Evolutionary conservation across 306 rosid genomes (phyloP).

Genomic region (Biancaea sappan): DNA sequence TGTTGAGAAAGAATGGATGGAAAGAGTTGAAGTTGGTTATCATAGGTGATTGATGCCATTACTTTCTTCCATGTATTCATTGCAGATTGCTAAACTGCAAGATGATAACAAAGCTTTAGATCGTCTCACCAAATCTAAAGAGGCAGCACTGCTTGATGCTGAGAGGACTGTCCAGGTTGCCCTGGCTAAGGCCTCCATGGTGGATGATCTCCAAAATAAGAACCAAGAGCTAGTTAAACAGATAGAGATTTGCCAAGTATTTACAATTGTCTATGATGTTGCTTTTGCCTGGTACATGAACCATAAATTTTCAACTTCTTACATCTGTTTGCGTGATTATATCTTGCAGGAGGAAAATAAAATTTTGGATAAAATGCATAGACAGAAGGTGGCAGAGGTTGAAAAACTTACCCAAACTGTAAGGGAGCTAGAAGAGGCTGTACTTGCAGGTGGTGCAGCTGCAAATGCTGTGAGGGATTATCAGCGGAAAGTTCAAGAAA

Average conservation of each 20-base stretch:
- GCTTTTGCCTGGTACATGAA: background rate
- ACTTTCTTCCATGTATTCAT: slow-evolving; percentile 33
- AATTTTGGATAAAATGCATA: slow-evolving; percentile 97
- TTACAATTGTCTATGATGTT: slow-evolving; percentile 13
- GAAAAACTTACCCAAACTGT: slow-evolving; percentile 99
- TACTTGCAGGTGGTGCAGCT: slow-evolving; percentile 99
- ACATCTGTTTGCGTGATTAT: slow-evolving; percentile 20
- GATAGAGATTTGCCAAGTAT: slow-evolving; percentile 98
- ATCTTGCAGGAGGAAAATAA: slow-evolving; percentile 90
- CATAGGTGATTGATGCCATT: slow-evolving; percentile 20
- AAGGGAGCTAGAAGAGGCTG: slow-evolving; percentile 99
- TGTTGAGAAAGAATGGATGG: slow-evolving; percentile 10
- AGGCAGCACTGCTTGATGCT: slow-evolving; percentile 96
- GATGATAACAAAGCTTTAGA: slow-evolving; percentile 97
- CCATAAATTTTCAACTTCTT: slow-evolving; percentile 18
- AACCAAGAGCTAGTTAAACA: slow-evolving; percentile 97
- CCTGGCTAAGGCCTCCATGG: slow-evolving; percentile 99
- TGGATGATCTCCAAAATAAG: slow-evolving; percentile 98
- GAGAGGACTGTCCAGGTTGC: slow-evolving; percentile 98
- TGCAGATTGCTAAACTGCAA: slow-evolving; percentile 95
- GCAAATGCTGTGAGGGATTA: slow-evolving; percentile 99
- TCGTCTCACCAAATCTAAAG: slow-evolving; percentile 98
- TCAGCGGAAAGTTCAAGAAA: slow-evolving; percentile 97
- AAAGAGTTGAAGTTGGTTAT: background rate
- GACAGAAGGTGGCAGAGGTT: slow-evolving; percentile 99